Conservation (phyloP, 169 alveolate genomes). For the Plasmodium gonderi region DNA sequence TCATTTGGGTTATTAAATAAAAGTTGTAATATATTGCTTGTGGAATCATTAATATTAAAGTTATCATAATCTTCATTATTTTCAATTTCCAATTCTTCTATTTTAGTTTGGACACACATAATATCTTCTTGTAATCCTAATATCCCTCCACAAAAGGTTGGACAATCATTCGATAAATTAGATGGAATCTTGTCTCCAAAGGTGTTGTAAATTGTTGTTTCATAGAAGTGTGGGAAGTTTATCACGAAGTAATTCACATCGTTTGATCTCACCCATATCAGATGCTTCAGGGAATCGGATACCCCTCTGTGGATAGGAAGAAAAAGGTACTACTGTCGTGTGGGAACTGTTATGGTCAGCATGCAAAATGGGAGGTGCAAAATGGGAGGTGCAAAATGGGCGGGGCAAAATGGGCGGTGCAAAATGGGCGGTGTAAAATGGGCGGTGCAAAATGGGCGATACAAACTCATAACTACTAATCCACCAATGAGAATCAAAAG, state of each 20-base stretch:
- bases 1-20: conserved; percentile 62
- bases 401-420: background rate
- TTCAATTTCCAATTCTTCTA: conserved; percentile 59
- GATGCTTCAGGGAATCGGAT: conserved; percentile 50
- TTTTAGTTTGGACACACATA: conserved; percentile 71
- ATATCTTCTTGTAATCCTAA: conserved; percentile 62
- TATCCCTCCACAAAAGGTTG: conserved; percentile 70
- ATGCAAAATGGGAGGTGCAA: background rate
- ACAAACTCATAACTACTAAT: background rate
- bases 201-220: conserved; percentile 57
- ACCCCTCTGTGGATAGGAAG: conserved; percentile 20
- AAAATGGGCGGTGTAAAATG: background rate
- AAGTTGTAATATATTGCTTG: conserved; percentile 50
- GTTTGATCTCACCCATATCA: conserved; percentile 56
- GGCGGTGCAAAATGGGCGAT: background rate
- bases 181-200: conserved; percentile 58
- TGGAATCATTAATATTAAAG: conserved; percentile 62
- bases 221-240: conserved; percentile 63
- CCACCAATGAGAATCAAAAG: background rate
- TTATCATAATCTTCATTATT: conserved; percentile 27
- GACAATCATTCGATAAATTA: conserved; percentile 54
- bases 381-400: background rate
- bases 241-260: conserved; percentile 57
- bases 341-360: background rate
- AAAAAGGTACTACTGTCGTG: background rate